These are phyloP conservation scores for Blastobotrys petasosporus DNA, from an alignment of 1,139 yeast species.

Conservation along the genomic window DNA sequence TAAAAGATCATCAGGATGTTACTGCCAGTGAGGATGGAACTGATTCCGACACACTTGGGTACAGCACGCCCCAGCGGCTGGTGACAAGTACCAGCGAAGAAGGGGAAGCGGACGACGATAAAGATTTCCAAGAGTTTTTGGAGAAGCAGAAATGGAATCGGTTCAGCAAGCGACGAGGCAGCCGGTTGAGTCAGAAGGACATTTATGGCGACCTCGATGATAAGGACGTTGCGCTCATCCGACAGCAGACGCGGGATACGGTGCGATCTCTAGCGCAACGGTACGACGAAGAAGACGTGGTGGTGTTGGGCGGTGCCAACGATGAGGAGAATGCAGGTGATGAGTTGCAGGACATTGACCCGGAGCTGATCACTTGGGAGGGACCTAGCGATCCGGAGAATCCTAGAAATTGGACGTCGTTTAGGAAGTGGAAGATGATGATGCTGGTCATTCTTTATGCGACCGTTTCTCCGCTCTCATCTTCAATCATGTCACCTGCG, in stretches of 20 bases:
- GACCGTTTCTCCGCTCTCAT: slow-evolving; percentile 52
- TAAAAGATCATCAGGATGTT: slow-evolving; percentile 64
- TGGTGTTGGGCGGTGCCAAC: slow-evolving; percentile 20
- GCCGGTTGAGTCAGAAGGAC: slow-evolving; percentile 11
- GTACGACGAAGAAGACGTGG: slow-evolving; percentile 17
- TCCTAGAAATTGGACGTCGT: slow-evolving; percentile 54
- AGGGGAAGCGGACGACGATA: no score
- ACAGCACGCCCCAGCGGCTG: slow-evolving; percentile 30
- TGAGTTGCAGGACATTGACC: slow-evolving; percentile 48
- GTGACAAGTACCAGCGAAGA: no score
- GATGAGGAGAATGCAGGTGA: slow-evolving; percentile 16
- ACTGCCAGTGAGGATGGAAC: slow-evolving; percentile 60
- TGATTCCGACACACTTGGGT: slow-evolving; percentile 50
- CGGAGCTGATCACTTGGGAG: slow-evolving; percentile 63
- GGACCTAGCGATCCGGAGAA: slow-evolving; percentile 52
- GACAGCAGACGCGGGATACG: slow-evolving; percentile 29
- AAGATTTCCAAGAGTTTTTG: no score
- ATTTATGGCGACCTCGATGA: slow-evolving; percentile 26
- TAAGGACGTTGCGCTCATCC: slow-evolving; percentile 7
- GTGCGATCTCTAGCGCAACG: slow-evolving; percentile 19
- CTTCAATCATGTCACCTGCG: slow-evolving; percentile 57
- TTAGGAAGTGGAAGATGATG: slow-evolving; percentile 42
- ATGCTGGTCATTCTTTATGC: slow-evolving; percentile 49
- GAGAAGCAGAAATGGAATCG: no score
- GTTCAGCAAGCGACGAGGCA: no score